phyloP scores from a whole-genome alignment of 495 filamentous ascomycete species.

The Hypoxylon subgilvum region DNA sequence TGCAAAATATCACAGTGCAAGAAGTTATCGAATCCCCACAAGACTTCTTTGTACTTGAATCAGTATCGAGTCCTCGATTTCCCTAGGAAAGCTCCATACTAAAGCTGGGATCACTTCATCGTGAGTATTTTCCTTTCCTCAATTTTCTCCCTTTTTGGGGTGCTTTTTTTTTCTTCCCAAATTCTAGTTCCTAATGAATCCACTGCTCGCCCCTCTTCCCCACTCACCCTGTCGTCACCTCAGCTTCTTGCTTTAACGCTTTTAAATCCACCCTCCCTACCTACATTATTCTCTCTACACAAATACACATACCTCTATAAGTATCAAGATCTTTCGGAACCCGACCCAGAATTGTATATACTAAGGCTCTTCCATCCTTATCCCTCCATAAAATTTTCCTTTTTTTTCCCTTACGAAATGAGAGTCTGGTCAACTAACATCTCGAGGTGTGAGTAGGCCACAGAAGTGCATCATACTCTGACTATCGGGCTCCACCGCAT shows the following conservation, averaged over 20 bases:
- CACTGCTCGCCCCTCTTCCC: conserved; percentile 37
- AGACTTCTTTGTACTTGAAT: conserved; percentile 44
- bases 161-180: too few relatives aligned
- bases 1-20: conserved; percentile 30
- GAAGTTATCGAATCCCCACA: conserved; percentile 39
- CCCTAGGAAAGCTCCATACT: conserved; percentile 47
- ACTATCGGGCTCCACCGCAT: conserved; percentile 39
- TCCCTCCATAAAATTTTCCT: conserved; percentile 7
- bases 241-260: conserved; percentile 37
- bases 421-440: conserved; percentile 23
- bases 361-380: conserved; percentile 4
- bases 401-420: background rate
- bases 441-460: conserved; percentile 31
- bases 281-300: background rate
- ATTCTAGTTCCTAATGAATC: conserved; percentile 39
- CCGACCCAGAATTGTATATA: background rate
- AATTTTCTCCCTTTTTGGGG: conserved; percentile 41
- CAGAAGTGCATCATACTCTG: conserved; percentile 46
- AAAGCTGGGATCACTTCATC: conserved; percentile 54
- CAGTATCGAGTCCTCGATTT: conserved; percentile 44
- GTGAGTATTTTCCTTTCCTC: conserved; percentile 52
- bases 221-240: conserved; percentile 41
- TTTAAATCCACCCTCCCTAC: conserved; percentile 17
- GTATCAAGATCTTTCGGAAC: conserved; percentile 17
- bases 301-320: background rate